Percentiles rank a stretch among this genome's conserved stretches.
Conservation (phyloP, 345 rosid genomes). For the Salix koriyanagi region DNA sequence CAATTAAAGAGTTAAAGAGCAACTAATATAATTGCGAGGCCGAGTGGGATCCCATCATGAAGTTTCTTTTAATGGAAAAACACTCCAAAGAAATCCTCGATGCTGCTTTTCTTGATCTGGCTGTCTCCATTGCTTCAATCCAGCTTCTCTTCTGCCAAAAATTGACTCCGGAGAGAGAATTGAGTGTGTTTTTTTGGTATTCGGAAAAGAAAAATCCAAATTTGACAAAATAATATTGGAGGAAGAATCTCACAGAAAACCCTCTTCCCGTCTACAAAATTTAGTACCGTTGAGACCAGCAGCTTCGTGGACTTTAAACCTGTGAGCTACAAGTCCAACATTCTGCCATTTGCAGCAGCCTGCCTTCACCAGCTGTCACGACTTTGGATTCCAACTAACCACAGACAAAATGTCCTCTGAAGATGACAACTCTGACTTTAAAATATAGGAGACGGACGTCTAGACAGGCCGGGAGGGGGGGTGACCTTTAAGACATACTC, state of each 20-base stretch:
- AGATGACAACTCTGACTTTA: constrained; percentile 6
- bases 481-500: background rate
- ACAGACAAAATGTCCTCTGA: constrained; percentile 17
- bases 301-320: background rate
- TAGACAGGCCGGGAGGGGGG: background rate
- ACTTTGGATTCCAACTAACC: constrained; percentile 32
- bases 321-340: constrained; percentile 12
- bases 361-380: constrained; percentile 5
- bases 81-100: background rate
- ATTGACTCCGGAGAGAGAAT: background rate
- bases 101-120: background rate
- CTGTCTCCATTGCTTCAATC: background rate
- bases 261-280: background rate
- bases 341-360: background rate
- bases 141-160: background rate
- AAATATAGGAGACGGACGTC: background rate
- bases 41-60: background rate
- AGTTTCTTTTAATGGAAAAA: background rate
- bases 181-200: background rate
- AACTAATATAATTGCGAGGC: too few relatives aligned
- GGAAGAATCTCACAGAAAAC: background rate
- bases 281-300: background rate
- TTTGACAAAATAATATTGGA: background rate
- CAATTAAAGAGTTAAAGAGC: background rate
- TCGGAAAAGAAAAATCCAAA: background rate